Evolutionary conservation across 106 monocot genomes (phyloP), one percentile per base, ranked within the genome.

Genomic region (Ottelia alismoides): DNA sequence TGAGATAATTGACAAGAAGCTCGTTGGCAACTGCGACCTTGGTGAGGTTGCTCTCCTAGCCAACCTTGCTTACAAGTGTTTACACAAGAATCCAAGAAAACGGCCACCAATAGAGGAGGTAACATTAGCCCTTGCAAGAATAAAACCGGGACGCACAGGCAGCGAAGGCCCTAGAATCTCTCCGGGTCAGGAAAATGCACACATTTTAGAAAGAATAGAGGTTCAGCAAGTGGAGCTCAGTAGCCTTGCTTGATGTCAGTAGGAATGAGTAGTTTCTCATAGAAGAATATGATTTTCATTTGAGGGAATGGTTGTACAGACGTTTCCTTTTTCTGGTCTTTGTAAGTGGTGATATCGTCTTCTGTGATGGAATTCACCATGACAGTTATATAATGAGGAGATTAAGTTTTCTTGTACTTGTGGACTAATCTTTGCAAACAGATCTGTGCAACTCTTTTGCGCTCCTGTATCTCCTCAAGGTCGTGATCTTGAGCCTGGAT

Each of bases 1-100:
- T 20, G 88, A 88, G 71, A 96, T 96, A 73, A 31, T 96, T 5
- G 94, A 96, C 27, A 76, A 70, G 53, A 75, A 77, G 51, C 77
- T 96, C 11, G 45, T 71, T 11, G 81, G 73, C 22, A 55, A 63
- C 23, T 77, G 72, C 58, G 72, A 72, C 32, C 29, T 53, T 0
- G 62, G 66, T 31, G 85, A 82, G 64, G 74, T 89, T 12, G 47
- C 56, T 53, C 61, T 57, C 20, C 78, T 98, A 23, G 96, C 89
- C 4, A 71, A 85, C 22, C 49, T 85, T 32, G 89, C 82, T 22
- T 60, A 89, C 65, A 72, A 57, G 53, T 89, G 89, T 47, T 61
- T 98, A 31, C 64, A 85, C 67, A 82, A 76, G 51, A 85, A 55
- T 1, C 85, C 94, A 0, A 76, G 66, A 30, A 85, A 62, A 22